A percentile compares a stretch with the other conserved stretches of the same genome.
Conservation (phyloP, 768 basidiomycete genomes). For the Crepidotus variabilis region DNA sequence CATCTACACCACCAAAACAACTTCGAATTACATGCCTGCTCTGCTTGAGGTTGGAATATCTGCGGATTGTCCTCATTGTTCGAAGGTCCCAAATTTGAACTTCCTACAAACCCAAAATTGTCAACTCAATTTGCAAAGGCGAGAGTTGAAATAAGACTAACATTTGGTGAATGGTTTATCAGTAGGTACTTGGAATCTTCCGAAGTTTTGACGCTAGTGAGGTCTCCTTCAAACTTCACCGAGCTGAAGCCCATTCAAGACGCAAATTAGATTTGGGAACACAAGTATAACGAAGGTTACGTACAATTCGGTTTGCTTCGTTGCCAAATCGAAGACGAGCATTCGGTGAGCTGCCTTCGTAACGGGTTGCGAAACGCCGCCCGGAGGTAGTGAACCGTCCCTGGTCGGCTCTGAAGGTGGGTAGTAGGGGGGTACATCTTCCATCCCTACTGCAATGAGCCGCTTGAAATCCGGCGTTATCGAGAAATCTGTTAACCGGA, state of each 20-base stretch:
- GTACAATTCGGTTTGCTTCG: slow-evolving; percentile 66
- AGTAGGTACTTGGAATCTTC: slow-evolving; percentile 83
- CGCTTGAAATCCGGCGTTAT: slow-evolving; percentile 81
- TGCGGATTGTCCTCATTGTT: slow-evolving; percentile 65
- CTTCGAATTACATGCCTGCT: slow-evolving; percentile 83
- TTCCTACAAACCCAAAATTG: slow-evolving; percentile 50
- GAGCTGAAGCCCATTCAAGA: slow-evolving; percentile 39
- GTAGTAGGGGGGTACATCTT: slow-evolving; percentile 18
- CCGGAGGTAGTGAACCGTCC: slow-evolving; percentile 29
- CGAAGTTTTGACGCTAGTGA: slow-evolving; percentile 86
- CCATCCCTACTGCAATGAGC: slow-evolving; percentile 83
- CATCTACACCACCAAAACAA: slow-evolving; percentile 89
- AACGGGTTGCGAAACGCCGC: slow-evolving; percentile 24
- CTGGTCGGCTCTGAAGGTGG: slow-evolving; percentile 27
- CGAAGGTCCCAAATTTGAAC: slow-evolving; percentile 84
- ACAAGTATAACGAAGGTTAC: slow-evolving; percentile 24
- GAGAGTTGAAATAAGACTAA: slow-evolving; percentile 34
- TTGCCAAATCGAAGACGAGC: slow-evolving; percentile 72
- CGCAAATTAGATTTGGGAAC: slow-evolving; percentile 2
- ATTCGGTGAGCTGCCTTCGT: slow-evolving; percentile 54
- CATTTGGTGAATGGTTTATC: slow-evolving; percentile 85
- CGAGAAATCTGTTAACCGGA: slow-evolving; percentile 85
- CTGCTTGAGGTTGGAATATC: slow-evolving; percentile 84
- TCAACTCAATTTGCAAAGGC: slow-evolving; percentile 12
- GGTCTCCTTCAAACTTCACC: slow-evolving; percentile 67